Evolutionary conservation across 2,329 filamentous ascomycete species (phyloP), one percentile per base, ranked within the genome.

Genomic region (Calonectria honghensis): DNA sequence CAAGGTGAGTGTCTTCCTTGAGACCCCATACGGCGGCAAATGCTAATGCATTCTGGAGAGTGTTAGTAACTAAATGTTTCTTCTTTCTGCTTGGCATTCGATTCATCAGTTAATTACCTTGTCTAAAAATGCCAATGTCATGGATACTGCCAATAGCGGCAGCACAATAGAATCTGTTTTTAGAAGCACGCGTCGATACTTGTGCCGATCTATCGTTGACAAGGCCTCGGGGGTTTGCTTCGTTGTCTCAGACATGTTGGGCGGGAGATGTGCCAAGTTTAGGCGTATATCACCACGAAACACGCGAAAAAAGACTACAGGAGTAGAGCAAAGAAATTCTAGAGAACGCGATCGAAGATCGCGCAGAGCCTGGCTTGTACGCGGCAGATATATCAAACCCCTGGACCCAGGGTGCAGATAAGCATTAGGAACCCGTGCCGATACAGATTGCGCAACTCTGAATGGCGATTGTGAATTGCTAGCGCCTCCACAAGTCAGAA

Each of bases 1-100:
- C 72, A 35, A 84, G 81, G 54, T 82, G 59, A 0, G 77, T 70
- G 13, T 80, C 79, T 29, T 79, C 73, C 10, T 79, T 78, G 57
- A 80, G 72, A 0, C 79, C 79, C 6, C 73, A 79, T 2, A 80
- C 72, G 5, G 79, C 76, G 0, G 79, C 79, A 4, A 77, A 74
- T 13, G 52, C 63, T 11, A 72, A 27, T n/a, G 61, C 61, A 64
- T 64, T 64, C 61, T 64, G n/a, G 16, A 4, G 9, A 54, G 27
- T 13, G 31, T 35, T 35, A 35, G 32, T 10, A 35, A 10, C 32
- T 2, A 35, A 35, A 10, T 10, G 9, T 35, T 35, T 35, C 32
- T 35, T 35, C 11, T 10, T 35, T 11, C 32, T 35, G 9, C 11
- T 35, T 48, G 6, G 14, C 16, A 7, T 32, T 31, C 6, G 9